A percentile compares a stretch with the other conserved stretches of the same genome.
Evolutionary conservation across 208 protist species (phyloP).

Genomic region (Acanthamoeba culbertsoni): DNA sequence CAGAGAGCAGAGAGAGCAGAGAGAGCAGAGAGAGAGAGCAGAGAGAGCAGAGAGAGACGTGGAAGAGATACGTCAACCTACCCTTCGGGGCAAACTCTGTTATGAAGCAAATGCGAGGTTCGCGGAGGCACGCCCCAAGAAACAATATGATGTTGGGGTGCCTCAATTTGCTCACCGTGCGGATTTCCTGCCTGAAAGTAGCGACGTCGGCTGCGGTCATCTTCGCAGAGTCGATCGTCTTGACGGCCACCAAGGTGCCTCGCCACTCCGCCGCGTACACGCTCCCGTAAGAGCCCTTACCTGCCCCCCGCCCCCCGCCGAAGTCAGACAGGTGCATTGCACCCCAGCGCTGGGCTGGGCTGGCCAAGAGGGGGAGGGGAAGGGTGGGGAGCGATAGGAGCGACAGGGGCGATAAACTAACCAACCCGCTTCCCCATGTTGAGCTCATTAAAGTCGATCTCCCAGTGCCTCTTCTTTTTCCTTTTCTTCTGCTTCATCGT

Average conservation of each 20-base stretch:
- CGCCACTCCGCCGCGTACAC: neutral
- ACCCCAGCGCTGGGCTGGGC: no score
- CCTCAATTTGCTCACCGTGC: neutral
- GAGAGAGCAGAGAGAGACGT: neutral
- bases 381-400: no score
- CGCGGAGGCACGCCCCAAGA: neutral
- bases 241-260: neutral
- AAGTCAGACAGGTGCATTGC: neutral
- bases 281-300: neutral
- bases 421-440: neutral
- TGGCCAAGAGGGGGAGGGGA: no score
- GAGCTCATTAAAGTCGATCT: neutral
- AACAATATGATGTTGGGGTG: constrained; percentile 15
- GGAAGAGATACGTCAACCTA: neutral
- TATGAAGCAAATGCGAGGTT: neutral
- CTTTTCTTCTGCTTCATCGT: neutral
- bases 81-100: neutral
- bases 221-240: neutral
- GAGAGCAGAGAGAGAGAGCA: neutral
- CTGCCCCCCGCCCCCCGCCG: no score
- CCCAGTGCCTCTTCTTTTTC: neutral
- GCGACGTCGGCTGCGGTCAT: neutral
- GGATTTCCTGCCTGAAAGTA: neutral
- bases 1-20: neutral
- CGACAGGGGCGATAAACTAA: neutral